Base-by-base conservation (phyloP, 768 basidiomycete genomes). In the Candolleomyces aberdarensis region DNA sequence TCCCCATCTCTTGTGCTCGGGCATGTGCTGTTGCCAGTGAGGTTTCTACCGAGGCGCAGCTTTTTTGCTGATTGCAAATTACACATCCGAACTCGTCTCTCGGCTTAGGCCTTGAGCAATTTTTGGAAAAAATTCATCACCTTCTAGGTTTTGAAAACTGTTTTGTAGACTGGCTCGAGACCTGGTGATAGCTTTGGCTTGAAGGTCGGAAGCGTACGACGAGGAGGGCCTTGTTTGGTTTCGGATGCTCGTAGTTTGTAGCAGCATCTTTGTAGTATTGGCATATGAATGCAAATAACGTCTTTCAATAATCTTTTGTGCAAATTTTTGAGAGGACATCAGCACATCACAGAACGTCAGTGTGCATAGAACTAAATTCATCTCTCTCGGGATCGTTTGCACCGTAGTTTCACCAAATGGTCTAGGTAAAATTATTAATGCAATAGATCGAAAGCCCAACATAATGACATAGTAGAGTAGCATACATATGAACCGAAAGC, bases 41-140 rank as follows among this genome's bases (percentile, higher is more conserved):
- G 89, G 91, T 93, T 82, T 85, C 80, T 89, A 92, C 91, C 88
- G 91, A 93, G 89, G 86, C 87, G 88, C 87, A 91, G 89, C 90
- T 83, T 91, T 80, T 73, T 92, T 91, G 91, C 89, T 92, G 87
- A 88, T 92, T 92, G 90, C 90, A 92, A 92, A 92, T 90, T 92
- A 91, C 83, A 90, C 89, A 92, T 92, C 91, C 91, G 89, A 91
- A 92, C 89, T 75, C 89, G 88, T 92, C 89, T 88, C 83, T 85
- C 73, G 81, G 88, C 88, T 91, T 89, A 79, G 87, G 88, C 87
- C 83, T 82, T 78, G 83, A 87, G 89, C 87, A 92, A 92, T 92
- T 92, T 92, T 93, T 92, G 91, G 85, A 84, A 85, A 83, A 64
- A 51, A 19, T 36, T 63, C 57, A 54, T 60, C n/a, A 20, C 49